These are phyloP conservation scores for Dactylis glomerata DNA, from an alignment of 176 grass and related monocot species.

Conservation along the genomic window DNA sequence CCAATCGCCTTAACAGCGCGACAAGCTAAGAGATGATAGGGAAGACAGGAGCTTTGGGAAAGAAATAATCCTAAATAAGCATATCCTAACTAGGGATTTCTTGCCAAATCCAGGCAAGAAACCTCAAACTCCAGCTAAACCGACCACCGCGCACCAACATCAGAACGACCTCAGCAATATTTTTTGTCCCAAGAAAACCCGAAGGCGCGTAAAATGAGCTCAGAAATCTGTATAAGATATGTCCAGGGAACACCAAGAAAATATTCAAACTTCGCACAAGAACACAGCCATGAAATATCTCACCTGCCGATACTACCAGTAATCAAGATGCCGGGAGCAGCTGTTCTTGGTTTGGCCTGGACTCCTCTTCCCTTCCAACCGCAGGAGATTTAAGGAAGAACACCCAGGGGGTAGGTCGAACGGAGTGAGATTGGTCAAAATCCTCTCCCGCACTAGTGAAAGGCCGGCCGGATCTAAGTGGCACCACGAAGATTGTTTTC, in stretches of 20 bases:
- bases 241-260: background rate
- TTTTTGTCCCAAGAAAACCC: constrained; percentile 7
- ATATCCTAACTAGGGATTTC: background rate
- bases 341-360: constrained; percentile 17
- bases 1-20: background rate
- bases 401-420: background rate
- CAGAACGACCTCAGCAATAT: background rate
- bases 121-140: constrained; percentile 3
- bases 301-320: constrained; percentile 21
- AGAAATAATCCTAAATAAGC: background rate
- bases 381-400: constrained; percentile 28
- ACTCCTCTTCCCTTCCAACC: constrained; percentile 5
- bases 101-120: constrained; percentile 16
- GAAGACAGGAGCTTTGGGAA: background rate
- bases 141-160: background rate
- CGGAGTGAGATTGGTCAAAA: constrained; percentile 27
- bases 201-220: constrained; percentile 1
- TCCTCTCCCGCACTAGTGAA: constrained; percentile 18
- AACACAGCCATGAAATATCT: constrained; percentile 13
- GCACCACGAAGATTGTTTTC: background rate
- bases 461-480: constrained; percentile 37
- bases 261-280: background rate
- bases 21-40: background rate
- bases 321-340: background rate
- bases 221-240: background rate